Evolutionary conservation across 2,329 filamentous ascomycete species (phyloP), one percentile per base, ranked within the genome.

Genomic region (Neofusicoccum sp.): DNA sequence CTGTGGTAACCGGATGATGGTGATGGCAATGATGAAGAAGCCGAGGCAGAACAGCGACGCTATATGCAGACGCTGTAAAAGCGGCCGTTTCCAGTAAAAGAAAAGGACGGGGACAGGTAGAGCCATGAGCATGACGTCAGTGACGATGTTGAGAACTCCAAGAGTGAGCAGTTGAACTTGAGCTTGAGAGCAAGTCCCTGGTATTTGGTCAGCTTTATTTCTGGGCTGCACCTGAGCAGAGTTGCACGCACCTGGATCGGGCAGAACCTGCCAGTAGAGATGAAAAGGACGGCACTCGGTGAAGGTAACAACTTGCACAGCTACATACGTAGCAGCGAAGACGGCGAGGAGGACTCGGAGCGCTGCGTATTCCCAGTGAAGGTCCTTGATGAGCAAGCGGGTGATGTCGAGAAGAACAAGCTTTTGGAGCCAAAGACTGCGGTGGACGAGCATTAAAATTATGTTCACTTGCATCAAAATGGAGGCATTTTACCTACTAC

Each of bases 201-300:
- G 12, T n/a, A 26, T 0, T 40, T 20, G 36, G 51, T 56, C n/a
- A 43, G 51, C 24, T 24, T 28, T 26, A n/a, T 33, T 9, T 2
- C 30, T 16, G 8, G 20, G 12, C 8, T 30, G 24, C 9, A 1
- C 9, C 9, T 12, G 45, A 14, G 14, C 4, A 6, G 14, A 16
- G 28, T 7, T 1, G 44, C 1, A 41, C 51, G 28, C 30, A 56
- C 51, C 51, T 43, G 51, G 51, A 9, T 56, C 36, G 5, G 51
- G 51, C n/a, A 56, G 7, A 12, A 56, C 51, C n/a, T 56, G 51
- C 51, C 51, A 56, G n/a, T 56, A 56, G 14, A 43, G n/a, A 20
- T 56, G 38, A 28, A 56, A 56, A 12, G 51, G 51, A 11, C 24
- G n/a, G n/a, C 51, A 56, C n/a, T 56, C 51, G 28, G 51, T 33